Conservation (phyloP, 148 eudicot genomes). For the Heliamphora exappendiculata region DNA sequence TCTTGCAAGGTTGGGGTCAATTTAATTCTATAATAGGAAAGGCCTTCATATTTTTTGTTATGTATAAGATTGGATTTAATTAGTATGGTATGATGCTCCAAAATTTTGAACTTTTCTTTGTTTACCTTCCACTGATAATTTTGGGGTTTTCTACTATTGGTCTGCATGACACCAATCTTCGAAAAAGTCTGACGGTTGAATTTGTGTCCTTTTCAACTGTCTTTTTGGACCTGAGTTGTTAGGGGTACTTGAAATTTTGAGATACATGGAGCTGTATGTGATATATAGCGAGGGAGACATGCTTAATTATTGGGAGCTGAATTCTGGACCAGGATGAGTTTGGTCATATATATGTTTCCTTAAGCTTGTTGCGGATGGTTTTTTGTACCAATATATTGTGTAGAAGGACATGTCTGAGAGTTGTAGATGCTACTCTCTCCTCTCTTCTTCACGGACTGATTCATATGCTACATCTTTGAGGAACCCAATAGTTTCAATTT, state of each 20-base stretch:
- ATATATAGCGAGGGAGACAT: too few species aligned
- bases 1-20: neutral
- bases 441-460: neutral
- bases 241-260: neutral
- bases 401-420: neutral
- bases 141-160: neutral
- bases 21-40: neutral
- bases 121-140: neutral
- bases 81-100: too few species aligned
- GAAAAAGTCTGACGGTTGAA: neutral
- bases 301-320: neutral
- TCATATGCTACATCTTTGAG: neutral
- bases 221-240: neutral
- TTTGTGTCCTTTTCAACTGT: neutral
- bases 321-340: slow-evolving; percentile 1
- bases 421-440: neutral
- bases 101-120: neutral
- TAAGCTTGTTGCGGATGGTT: neutral
- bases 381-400: neutral
- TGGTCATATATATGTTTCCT: neutral
- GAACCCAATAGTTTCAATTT: neutral
- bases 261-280: too few species aligned
- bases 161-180: neutral
- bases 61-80: too few species aligned
- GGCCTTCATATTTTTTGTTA: neutral